Evolutionary conservation across 371 early-diverging fungal species (phyloP).

Genomic region (Actinomortierella ambigua): DNA sequence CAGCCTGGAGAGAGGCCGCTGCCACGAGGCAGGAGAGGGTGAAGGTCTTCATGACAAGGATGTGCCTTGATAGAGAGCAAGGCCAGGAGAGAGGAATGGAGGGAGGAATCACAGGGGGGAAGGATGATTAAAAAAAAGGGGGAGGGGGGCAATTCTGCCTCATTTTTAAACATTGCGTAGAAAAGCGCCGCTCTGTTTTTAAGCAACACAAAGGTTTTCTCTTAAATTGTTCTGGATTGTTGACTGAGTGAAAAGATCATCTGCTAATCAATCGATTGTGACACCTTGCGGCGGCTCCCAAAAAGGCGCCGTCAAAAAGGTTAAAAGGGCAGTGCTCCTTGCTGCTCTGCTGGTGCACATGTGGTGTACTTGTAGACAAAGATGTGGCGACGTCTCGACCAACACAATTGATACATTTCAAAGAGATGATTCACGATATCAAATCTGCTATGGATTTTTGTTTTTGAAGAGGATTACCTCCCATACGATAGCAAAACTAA

Average conservation of each 20-base stretch:
- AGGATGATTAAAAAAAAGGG: conserved; percentile 1
- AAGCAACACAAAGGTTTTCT: background rate
- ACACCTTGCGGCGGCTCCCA: conserved; percentile 7
- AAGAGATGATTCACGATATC: no score
- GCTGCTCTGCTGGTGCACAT: no score
- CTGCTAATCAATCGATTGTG: conserved; percentile 5
- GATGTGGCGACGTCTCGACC: no score
- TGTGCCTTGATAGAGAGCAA: no score
- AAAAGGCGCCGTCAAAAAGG: conserved; percentile 9
- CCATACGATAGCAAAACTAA: no score
- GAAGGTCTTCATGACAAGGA: conserved; percentile 26
- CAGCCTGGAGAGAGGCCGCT: conserved; percentile 33
- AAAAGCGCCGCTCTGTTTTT: conserved; percentile 7
- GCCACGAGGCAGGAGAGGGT: conserved; percentile 43
- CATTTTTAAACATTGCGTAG: conserved; percentile 4
- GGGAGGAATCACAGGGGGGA: no score
- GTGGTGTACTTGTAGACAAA: no score
- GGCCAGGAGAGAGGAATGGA: no score
- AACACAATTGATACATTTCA: no score
- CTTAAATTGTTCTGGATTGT: conserved; percentile 1
- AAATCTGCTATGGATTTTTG: no score
- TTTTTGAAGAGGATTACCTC: no score
- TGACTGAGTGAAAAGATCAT: conserved; percentile 2
- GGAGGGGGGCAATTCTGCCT: conserved; percentile 2
- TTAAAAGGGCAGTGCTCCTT: no score